phyloP scores from a whole-genome alignment of 1,139 yeast genomes.

The Saccharomycopsis hybrid region DNA sequence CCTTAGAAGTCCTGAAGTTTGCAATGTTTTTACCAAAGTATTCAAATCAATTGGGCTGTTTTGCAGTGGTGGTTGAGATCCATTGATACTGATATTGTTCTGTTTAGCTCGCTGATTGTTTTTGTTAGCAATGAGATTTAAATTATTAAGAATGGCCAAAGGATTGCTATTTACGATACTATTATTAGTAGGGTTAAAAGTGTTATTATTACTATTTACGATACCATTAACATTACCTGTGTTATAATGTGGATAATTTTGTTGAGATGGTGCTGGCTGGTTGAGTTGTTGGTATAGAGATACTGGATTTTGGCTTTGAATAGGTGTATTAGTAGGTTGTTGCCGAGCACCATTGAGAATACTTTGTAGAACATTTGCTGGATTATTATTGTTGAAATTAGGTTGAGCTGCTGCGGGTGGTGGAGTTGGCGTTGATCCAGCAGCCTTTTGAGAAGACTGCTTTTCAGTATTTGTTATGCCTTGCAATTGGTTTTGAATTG shows the following conservation, averaged over 20 bases:
- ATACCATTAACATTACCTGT: background rate
- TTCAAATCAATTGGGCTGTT: conserved; percentile 20
- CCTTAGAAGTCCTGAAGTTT: conserved; percentile 23
- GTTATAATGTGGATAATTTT: background rate
- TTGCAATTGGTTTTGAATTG: conserved; percentile 15
- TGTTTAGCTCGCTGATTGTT: background rate
- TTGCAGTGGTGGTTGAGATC: background rate
- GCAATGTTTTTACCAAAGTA: conserved; percentile 20
- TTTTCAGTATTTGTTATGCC: conserved; percentile 12
- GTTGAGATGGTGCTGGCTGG: background rate
- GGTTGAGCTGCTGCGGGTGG: background rate
- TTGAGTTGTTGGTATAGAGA: background rate
- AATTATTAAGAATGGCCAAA: background rate
- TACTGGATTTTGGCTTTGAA: background rate
- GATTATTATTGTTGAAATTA: conserved; percentile 2
- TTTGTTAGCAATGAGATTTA: background rate
- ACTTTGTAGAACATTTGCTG: background rate
- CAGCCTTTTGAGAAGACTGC: background rate
- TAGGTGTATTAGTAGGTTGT: background rate
- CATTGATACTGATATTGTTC: background rate
- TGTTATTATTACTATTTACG: conserved; percentile 21
- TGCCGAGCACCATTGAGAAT: background rate
- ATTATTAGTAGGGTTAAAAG: background rate
- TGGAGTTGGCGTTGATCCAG: background rate
- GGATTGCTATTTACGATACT: conserved; percentile 1